Conservation (phyloP, 1,284 basidiomycete genomes). For the Microbotryum intermedium region DNA sequence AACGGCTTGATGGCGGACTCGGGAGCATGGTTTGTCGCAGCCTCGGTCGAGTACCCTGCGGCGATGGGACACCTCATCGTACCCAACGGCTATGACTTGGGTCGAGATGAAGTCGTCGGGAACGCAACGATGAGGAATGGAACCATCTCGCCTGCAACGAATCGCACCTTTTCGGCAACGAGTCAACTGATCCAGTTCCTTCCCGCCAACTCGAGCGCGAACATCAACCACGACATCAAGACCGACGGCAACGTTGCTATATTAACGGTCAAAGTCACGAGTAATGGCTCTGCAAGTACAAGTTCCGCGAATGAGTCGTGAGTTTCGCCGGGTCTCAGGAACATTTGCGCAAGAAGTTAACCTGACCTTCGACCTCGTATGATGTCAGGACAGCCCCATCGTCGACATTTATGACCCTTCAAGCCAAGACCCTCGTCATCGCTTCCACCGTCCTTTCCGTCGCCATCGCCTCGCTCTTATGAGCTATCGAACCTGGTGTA, state of each 20-base stretch:
- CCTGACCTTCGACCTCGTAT: too few relatives aligned
- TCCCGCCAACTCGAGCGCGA: slow-evolving; percentile 47
- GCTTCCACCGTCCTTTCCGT: too few relatives aligned
- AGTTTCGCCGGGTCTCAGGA: too few relatives aligned
- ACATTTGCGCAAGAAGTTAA: too few relatives aligned
- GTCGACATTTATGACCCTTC: too few relatives aligned
- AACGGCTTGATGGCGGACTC: slow-evolving; percentile 38
- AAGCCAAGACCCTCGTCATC: too few relatives aligned
- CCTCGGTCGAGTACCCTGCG: slow-evolving; percentile 32
- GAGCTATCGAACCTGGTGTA: too few relatives aligned
- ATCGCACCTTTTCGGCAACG: slow-evolving; percentile 41
- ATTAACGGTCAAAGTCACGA: slow-evolving; percentile 60
- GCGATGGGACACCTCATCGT: slow-evolving; percentile 48
- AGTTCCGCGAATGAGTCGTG: too few relatives aligned
- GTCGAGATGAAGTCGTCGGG: slow-evolving; percentile 69
- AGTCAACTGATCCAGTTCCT: slow-evolving; percentile 36
- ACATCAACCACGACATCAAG: slow-evolving; percentile 65
- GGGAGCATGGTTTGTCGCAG: slow-evolving; percentile 72
- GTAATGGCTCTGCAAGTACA: slow-evolving; percentile 37
- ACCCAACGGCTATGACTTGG: slow-evolving; percentile 45
- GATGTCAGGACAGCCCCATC: too few relatives aligned
- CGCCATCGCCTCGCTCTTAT: too few relatives aligned
- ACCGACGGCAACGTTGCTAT: slow-evolving; percentile 80
- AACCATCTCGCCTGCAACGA: slow-evolving; percentile 55
- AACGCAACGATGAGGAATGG: slow-evolving; percentile 56